Base-by-base conservation (phyloP, 23 red algal genomes). In the Gracilariopsis chorda region DNA sequence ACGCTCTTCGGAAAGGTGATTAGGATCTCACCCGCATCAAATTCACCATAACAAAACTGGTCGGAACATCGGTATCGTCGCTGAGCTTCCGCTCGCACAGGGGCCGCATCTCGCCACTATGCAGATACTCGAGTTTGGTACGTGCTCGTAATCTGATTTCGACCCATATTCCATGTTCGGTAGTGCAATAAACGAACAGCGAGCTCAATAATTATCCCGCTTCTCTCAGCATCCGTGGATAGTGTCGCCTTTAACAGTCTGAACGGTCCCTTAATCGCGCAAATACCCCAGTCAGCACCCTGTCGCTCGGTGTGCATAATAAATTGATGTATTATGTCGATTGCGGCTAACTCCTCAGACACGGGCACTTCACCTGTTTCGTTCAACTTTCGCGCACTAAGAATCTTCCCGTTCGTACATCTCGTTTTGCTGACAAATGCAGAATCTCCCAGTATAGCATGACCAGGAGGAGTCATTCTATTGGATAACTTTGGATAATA, bases 61-160 rank as follows among this genome's bases (percentile, higher is more conserved):
- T 16, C 49, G 14, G n/a, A 55, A 55, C 49, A 55, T 14, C 49
- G 49, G 49, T 16, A 55, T n/a, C n/a, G 49, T 55, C n/a, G n/a
- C 14, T 16, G n/a, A 55, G 49, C 49, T 41, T 0, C 51, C 21
- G 21, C 55, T 19, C 24, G 55, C 0, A 13, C 76, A n/a, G 55
- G 32, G 45, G 0, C 34, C 20, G 37, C 23, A 41, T 57, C 21
- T 30, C 1, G 23, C 43, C 55, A 28, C 44, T 55, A 25, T 29
- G 76, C 33, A 40, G 44, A 17, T 40, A 40, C 13, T 80, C 16
- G 0, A 0, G n/a, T n/a, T n/a, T 29, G 23, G 76, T 55, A 1
- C 76, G 39, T n/a, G n/a, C n/a, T n/a, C n/a, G n/a, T n/a, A 80
- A 80, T 48, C 76, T 80, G 16, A 34, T 56, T 56, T 9, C 48